Conservation (phyloP, 495 filamentous ascomycete species). For the Annulohypoxylon maeteangense region DNA sequence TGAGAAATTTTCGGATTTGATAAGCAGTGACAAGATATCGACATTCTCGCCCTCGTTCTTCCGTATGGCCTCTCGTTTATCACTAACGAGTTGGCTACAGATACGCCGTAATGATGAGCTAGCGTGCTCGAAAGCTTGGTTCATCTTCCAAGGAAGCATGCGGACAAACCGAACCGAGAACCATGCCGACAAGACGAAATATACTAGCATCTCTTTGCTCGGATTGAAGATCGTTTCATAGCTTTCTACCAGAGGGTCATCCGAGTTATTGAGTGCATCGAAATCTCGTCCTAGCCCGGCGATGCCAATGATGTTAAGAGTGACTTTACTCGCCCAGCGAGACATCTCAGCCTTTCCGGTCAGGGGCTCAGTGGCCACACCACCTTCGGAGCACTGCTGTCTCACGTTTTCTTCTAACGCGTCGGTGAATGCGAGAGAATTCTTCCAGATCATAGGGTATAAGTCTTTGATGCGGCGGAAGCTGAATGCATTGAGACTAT, state of each 20-base stretch:
- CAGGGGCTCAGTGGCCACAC: slow-evolving; percentile 47
- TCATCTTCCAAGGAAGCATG: slow-evolving; percentile 68
- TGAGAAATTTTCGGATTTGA: slow-evolving; percentile 73
- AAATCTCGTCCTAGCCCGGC: slow-evolving; percentile 80
- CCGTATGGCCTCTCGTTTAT: slow-evolving; percentile 67
- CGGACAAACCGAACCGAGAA: slow-evolving; percentile 58
- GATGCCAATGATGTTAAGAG: slow-evolving; percentile 79
- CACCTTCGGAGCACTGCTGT: slow-evolving; percentile 48
- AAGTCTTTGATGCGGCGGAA: slow-evolving; percentile 81
- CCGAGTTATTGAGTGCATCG: slow-evolving; percentile 65
- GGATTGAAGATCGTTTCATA: slow-evolving; percentile 67
- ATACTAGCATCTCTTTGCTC: slow-evolving; percentile 46
- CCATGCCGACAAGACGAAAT: slow-evolving; percentile 54
- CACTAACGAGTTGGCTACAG: slow-evolving; percentile 66
- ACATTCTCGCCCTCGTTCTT: slow-evolving; percentile 60
- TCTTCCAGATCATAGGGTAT: slow-evolving; percentile 79
- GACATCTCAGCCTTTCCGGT: slow-evolving; percentile 66
- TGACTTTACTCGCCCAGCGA: slow-evolving; percentile 70
- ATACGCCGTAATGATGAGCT: slow-evolving; percentile 63
- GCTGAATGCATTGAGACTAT: slow-evolving; percentile 77
- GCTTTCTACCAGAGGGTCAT: slow-evolving; percentile 67
- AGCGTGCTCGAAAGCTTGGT: slow-evolving; percentile 63
- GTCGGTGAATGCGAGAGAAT: slow-evolving; percentile 51
- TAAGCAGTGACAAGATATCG: slow-evolving; percentile 80
- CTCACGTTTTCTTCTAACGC: slow-evolving; percentile 47